Conservation (phyloP, 495 filamentous ascomycete species). For the Extremus antarcticus region DNA sequence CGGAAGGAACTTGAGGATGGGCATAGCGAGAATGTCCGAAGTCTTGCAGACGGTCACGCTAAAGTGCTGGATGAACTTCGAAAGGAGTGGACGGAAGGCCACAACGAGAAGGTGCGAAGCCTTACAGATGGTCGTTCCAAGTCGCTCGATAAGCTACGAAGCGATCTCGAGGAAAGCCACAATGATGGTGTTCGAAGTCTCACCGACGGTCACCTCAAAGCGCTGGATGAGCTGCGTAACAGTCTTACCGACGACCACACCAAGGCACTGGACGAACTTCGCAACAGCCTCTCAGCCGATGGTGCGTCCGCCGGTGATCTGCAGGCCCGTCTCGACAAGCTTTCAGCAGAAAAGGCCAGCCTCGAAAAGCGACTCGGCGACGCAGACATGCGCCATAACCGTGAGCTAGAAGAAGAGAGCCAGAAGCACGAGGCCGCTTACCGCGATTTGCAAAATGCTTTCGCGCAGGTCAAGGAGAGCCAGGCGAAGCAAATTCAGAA, state of each 20-base stretch:
- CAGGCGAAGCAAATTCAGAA: not conserved
- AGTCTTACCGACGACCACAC: conserved; percentile 2
- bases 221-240: not conserved
- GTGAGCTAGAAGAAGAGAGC: conserved; percentile 3
- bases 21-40: not conserved
- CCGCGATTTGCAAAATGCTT: conserved; percentile 1
- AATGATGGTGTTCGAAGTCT: not conserved
- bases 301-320: not conserved
- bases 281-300: not conserved
- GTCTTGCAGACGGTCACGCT: too few species aligned
- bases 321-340: not conserved
- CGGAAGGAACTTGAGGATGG: conserved; percentile 5
- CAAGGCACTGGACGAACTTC: not conserved
- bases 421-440: conserved; percentile 6
- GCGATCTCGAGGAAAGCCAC: conserved; percentile 6
- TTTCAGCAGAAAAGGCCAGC: not conserved
- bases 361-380: conserved; percentile 2
- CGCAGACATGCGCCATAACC: not conserved
- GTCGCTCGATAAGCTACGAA: too few species aligned
- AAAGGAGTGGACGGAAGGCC: not conserved
- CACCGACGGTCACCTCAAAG: not conserved
- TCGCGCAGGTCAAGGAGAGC: not conserved
- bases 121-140: too few species aligned
- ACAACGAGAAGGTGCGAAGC: not conserved
- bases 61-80: not conserved